Base-by-base conservation (phyloP, 108 stramenopile genomes). In the Fistulifera pelliculosa region DNA sequence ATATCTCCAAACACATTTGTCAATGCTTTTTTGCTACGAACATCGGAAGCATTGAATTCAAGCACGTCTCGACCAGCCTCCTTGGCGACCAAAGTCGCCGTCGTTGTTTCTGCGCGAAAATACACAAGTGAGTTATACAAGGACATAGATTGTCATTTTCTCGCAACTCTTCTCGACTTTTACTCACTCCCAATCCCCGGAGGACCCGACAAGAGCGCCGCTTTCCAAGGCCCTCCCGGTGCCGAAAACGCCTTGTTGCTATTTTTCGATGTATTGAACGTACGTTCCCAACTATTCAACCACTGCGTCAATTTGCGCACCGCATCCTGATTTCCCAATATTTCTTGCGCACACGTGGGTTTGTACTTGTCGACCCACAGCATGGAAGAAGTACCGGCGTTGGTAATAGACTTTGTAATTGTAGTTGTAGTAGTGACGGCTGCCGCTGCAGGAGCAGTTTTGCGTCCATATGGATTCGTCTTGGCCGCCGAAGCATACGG, bases 11-110 rank as follows among this genome's bases (percentile, higher is more conserved):
- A 60, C 17, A 47, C 56, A 44, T 73, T 57, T 21, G 68, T 57
- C 18, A 94, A 56, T 4, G 78, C 68, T 60, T 86, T 87, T 73
- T 96, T 96, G 52, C 75, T 83, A 26, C 98, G 74, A 15, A 87
- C 89, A 59, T 99, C 98, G 38, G 87, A 90, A 15, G 98, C 98
- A 74, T 99, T 99, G 56, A 94, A 80, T 75, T 99, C 98, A 12
- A 89, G 43, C 0, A 96, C 80, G 47, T 95, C 88, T n/a, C 90
- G 90, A 35, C 90, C 92, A 19, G 73, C 70, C 54, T 81, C 80
- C 28, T 65, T 60, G 21, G 89, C 92, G 12, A 96, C 80, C 38
- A 99, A 59, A 17, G 76, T 80, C 14, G 96, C 98, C 10, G 91
- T 87, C 11, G 98, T 95, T 2, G 95, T 93, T 66, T 86, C 77